Conservation (phyloP, 2,329 filamentous ascomycete genomes). For the Cladobotryum mycophilum region DNA sequence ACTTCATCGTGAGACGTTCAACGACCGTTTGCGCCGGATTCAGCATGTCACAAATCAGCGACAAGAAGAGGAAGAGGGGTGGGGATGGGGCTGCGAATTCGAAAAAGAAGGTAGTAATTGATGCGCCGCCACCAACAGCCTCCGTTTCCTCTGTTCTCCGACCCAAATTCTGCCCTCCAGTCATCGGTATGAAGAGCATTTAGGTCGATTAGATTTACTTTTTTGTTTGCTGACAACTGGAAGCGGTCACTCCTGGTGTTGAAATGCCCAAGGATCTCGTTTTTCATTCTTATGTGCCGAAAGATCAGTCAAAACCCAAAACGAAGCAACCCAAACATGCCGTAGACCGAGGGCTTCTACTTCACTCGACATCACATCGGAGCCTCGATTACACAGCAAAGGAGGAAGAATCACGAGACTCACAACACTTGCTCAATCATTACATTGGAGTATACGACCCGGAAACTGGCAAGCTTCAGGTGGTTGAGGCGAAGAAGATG, state of each 20-base stretch:
- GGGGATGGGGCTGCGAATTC: constrained; percentile 35
- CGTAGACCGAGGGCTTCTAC: constrained; percentile 42
- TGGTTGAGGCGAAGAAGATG: constrained; percentile 61
- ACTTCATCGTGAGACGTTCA: background rate
- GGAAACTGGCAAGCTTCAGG: constrained; percentile 50
- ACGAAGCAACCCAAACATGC: constrained; percentile 35
- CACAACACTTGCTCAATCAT: constrained; percentile 46
- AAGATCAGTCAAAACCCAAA: constrained; percentile 27
- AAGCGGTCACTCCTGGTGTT: constrained; percentile 32
- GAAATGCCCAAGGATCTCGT: constrained; percentile 28
- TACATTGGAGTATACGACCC: constrained; percentile 61
- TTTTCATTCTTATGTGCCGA: constrained; percentile 45
- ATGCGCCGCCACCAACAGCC: constrained; percentile 33
- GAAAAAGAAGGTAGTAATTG: constrained; percentile 48
- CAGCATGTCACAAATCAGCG: constrained; percentile 33
- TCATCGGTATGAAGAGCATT: constrained; percentile 40
- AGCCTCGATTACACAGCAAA: constrained; percentile 55
- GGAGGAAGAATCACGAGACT: constrained; percentile 34
- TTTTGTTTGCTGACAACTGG: constrained; percentile 14
- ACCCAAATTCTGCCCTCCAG: constrained; percentile 43
- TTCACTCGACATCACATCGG: constrained; percentile 52
- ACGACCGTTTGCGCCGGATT: background rate
- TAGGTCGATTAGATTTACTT: background rate
- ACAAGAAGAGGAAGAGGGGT: constrained; percentile 50
- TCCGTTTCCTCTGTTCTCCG: constrained; percentile 41